Evolutionary conservation across 371 early-diverging fungal species (phyloP).

Genomic region (Actinomortierella wolfii): DNA sequence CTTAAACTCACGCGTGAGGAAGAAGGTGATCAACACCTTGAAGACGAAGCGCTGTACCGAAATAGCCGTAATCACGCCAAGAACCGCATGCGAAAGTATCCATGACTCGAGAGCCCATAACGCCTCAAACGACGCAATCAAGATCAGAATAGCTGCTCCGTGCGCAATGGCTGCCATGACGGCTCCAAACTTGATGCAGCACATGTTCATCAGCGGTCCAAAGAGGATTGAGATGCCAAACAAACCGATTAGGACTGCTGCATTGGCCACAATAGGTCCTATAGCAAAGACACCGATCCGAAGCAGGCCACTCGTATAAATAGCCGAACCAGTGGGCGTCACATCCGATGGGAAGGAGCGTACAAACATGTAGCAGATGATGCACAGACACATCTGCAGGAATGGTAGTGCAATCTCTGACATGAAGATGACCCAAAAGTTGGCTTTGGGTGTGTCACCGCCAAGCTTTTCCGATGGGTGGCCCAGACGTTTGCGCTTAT

Average conservation of each 20-base stretch:
- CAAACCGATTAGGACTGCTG: constrained; percentile 66
- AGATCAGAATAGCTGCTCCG: constrained; percentile 64
- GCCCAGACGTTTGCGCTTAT: constrained; percentile 74
- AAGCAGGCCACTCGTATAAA: constrained; percentile 55
- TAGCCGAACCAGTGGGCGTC: constrained; percentile 40
- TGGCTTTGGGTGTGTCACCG: constrained; percentile 71
- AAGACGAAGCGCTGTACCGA: constrained; percentile 74
- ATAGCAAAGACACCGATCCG: constrained; percentile 70
- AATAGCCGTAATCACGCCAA: constrained; percentile 71
- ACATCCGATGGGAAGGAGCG: constrained; percentile 52
- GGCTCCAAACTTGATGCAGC: constrained; percentile 72
- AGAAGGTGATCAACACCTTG: constrained; percentile 67
- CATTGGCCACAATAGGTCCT: constrained; percentile 76
- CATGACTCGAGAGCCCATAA: constrained; percentile 75
- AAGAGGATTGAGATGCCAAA: constrained; percentile 74
- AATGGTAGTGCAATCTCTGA: constrained; percentile 79
- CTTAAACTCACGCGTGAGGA: constrained; percentile 82
- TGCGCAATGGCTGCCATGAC: constrained; percentile 75
- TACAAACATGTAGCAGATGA: constrained; percentile 69
- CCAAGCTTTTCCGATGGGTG: constrained; percentile 58
- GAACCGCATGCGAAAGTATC: constrained; percentile 60
- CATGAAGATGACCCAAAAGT: constrained; percentile 68
- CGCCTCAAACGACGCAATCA: constrained; percentile 64
- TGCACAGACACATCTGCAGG: constrained; percentile 64
- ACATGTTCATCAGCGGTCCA: constrained; percentile 66